These are phyloP conservation scores for Eustoma russellianum DNA, from an alignment of 257 asterid species.

Conservation along the genomic window DNA sequence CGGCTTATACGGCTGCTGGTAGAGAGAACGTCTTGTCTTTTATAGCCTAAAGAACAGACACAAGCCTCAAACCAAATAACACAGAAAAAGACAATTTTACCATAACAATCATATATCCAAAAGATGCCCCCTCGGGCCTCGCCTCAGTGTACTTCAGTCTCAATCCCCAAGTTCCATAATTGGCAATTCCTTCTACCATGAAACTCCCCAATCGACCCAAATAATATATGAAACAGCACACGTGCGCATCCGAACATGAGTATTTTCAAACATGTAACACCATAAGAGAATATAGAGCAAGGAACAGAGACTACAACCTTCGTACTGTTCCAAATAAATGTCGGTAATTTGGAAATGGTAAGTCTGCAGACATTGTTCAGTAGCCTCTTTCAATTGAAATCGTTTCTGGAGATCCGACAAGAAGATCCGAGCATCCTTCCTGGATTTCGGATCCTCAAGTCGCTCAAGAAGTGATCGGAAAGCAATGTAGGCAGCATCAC, in stretches of 20 bases:
- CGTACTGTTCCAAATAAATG: slow-evolving; percentile 62
- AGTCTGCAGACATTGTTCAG: slow-evolving; percentile 56
- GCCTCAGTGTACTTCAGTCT: too few species aligned
- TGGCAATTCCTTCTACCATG: too few species aligned
- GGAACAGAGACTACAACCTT: slow-evolving; percentile 31
- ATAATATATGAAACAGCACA: neutral
- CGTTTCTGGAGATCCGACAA: slow-evolving; percentile 68
- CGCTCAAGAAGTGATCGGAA: slow-evolving; percentile 83
- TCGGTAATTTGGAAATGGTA: slow-evolving; percentile 84
- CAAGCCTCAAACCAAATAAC: neutral
- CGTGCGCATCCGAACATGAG: neutral
- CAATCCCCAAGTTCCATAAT: too few species aligned
- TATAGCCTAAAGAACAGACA: neutral
- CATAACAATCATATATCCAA: neutral
- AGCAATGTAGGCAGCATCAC: slow-evolving; percentile 84
- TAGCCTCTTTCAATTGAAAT: slow-evolving; percentile 39
- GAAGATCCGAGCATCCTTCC: slow-evolving; percentile 78
- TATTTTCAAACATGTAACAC: neutral
- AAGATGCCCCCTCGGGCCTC: neutral
- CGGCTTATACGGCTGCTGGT: neutral
- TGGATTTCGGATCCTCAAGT: slow-evolving; percentile 74
- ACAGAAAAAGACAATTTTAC: neutral
- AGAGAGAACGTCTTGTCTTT: neutral
- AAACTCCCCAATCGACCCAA: neutral
- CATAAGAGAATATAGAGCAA: neutral